These are phyloP conservation scores for Tetrapisispora arboricola DNA, from an alignment of 805 yeast species.

Conservation along the genomic window DNA sequence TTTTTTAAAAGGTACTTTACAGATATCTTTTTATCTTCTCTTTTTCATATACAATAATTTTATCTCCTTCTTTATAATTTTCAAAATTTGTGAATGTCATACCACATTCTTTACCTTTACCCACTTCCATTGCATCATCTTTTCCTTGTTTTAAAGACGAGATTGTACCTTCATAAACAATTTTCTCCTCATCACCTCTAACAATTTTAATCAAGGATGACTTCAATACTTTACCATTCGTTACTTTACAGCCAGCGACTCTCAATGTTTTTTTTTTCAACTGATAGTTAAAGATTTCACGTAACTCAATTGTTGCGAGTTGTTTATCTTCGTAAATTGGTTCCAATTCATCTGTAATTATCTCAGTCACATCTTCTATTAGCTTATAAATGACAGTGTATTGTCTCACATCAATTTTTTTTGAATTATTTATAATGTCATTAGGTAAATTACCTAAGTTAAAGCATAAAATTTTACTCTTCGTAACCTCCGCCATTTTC, in stretches of 20 bases:
- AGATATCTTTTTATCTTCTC: constrained; percentile 45
- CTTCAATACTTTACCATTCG: constrained; percentile 55
- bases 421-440: constrained; percentile 45
- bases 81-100: constrained; percentile 58
- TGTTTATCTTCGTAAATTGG: constrained; percentile 61
- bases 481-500: constrained; percentile 56
- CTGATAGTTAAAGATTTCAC: constrained; percentile 59
- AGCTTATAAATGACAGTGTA: constrained; percentile 80
- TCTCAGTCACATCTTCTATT: constrained; percentile 70
- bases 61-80: constrained; percentile 64
- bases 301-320: constrained; percentile 55
- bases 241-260: constrained; percentile 84
- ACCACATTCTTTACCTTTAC: constrained; percentile 89
- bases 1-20: too few species aligned
- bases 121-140: constrained; percentile 66
- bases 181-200: constrained; percentile 37
- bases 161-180: constrained; percentile 44
- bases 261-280: constrained; percentile 46
- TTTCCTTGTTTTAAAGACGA: constrained; percentile 72
- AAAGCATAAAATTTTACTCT: constrained; percentile 69
- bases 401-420: constrained; percentile 47
- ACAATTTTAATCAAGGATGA: constrained; percentile 47
- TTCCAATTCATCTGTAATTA: constrained; percentile 47
- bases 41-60: constrained; percentile 63
- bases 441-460: constrained; percentile 51